Evolutionary conservation across 164 flowering plant species (phyloP).

Genomic region (Macadamia tetraphylla): DNA sequence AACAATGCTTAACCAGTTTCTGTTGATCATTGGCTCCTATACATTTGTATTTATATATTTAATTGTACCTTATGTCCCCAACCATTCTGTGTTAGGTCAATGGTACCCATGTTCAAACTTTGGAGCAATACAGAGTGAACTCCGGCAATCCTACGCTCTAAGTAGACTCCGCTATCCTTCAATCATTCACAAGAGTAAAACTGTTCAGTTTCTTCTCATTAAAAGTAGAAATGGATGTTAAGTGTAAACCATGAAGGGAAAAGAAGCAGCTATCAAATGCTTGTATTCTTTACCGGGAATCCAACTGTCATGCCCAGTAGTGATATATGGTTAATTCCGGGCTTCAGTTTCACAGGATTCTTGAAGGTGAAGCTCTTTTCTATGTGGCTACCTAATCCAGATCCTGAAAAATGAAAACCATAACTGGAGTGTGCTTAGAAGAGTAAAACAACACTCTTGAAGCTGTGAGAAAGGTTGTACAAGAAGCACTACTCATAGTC

Average conservation of each 20-base stretch:
- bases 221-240: neutral
- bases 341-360: slow-evolving; percentile 32
- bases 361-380: slow-evolving; percentile 53
- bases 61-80: slow-evolving; percentile 67
- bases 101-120: slow-evolving; percentile 78
- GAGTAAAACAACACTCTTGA: too few species aligned
- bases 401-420: slow-evolving; percentile 43
- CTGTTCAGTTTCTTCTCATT: neutral
- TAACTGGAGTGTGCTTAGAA: too few species aligned
- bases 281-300: slow-evolving; percentile 47
- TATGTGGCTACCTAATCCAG: slow-evolving; percentile 56
- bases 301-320: slow-evolving; percentile 61
- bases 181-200: slow-evolving; percentile 13
- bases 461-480: too few species aligned
- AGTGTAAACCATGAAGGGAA: neutral
- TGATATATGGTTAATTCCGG: slow-evolving; percentile 55
- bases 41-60: neutral
- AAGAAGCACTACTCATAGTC: too few species aligned
- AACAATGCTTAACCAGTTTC: neutral
- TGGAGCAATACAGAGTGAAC: slow-evolving; percentile 40
- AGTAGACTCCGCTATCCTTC: slow-evolving; percentile 84
- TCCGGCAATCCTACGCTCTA: slow-evolving; percentile 78
- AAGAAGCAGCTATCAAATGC: neutral
- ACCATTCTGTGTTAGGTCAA: slow-evolving; percentile 51
- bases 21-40: neutral